Evolutionary conservation across 768 basidiomycete species (phyloP).

Genomic region (Tephrocybe sp.): DNA sequence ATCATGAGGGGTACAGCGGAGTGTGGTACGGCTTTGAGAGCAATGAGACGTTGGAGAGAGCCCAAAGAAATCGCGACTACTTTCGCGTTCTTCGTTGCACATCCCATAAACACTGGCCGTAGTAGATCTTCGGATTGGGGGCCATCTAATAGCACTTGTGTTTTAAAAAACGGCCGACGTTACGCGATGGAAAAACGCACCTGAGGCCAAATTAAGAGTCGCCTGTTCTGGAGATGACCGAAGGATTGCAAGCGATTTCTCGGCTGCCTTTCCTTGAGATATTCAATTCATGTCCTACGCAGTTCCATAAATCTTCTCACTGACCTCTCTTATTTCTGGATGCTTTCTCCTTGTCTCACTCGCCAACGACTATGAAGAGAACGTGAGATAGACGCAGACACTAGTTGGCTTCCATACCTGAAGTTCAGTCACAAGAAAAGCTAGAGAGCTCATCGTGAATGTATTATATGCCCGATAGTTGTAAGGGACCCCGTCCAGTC

Average conservation of each 20-base stretch:
- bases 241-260: slow-evolving; percentile 81
- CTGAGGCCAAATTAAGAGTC: slow-evolving; percentile 68
- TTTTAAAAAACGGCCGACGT: slow-evolving; percentile 1
- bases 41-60: slow-evolving; percentile 87
- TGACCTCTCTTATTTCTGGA: slow-evolving; percentile 91
- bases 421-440: slow-evolving; percentile 14
- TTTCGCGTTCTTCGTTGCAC: slow-evolving; percentile 91
- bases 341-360: slow-evolving; percentile 88
- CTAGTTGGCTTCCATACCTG: slow-evolving; percentile 9
- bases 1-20: slow-evolving; percentile 79
- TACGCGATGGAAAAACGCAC: slow-evolving; percentile 38
- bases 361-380: slow-evolving; percentile 62
- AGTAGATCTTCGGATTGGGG: slow-evolving; percentile 81
- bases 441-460: slow-evolving; percentile 23
- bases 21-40: slow-evolving; percentile 82
- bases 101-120: slow-evolving; percentile 90
- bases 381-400: not conserved
- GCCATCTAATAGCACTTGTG: slow-evolving; percentile 49
- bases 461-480: not conserved
- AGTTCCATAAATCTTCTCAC: slow-evolving; percentile 18
- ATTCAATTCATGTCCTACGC: slow-evolving; percentile 15
- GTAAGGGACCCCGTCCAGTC: not conserved
- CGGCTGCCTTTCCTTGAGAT: slow-evolving; percentile 61
- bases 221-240: slow-evolving; percentile 83
- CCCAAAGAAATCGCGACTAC: slow-evolving; percentile 91